Evolutionary conservation across 805 yeast species (phyloP).

Genomic region (Cyberlindnera samutprakarnensis): DNA sequence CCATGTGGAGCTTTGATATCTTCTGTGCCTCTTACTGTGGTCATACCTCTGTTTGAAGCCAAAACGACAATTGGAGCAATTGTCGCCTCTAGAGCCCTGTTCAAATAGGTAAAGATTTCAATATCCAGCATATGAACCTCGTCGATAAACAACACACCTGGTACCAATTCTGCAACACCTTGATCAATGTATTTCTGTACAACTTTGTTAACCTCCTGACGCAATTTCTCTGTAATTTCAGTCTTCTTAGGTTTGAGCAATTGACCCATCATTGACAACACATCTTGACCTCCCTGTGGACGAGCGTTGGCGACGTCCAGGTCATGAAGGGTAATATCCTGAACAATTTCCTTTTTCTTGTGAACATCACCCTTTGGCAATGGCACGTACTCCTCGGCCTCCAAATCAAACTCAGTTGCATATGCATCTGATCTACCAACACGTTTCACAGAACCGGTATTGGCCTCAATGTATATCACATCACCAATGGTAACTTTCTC

Average conservation of each 20-base stretch:
- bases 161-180: slow-evolving; percentile 95
- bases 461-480: slow-evolving; percentile 93
- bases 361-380: slow-evolving; percentile 98
- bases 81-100: slow-evolving; percentile 85
- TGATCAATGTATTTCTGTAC: slow-evolving; percentile 95
- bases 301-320: slow-evolving; percentile 93
- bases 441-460: slow-evolving; percentile 94
- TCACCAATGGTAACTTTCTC: slow-evolving; percentile 94
- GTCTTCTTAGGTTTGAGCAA: slow-evolving; percentile 93
- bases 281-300: slow-evolving; percentile 97
- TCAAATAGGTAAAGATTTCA: slow-evolving; percentile 92
- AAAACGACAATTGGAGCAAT: slow-evolving; percentile 93
- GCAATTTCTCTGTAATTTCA: slow-evolving; percentile 91
- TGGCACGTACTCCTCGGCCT: slow-evolving; percentile 98
- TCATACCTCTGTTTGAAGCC: slow-evolving; percentile 93
- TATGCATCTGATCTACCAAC: slow-evolving; percentile 98
- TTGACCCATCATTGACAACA: slow-evolving; percentile 94
- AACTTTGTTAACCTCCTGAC: slow-evolving; percentile 90
- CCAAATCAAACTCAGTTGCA: slow-evolving; percentile 96
- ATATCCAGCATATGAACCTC: slow-evolving; percentile 98
- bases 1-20: slow-evolving; percentile 91
- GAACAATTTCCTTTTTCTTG: slow-evolving; percentile 95
- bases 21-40: slow-evolving; percentile 85
- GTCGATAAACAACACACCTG: slow-evolving; percentile 96
- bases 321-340: slow-evolving; percentile 94